A percentile compares a stretch with the other conserved stretches of the same genome.
phyloP scores from a whole-genome alignment of 257 asterid species.

The Gentiana macrophylla region DNA sequence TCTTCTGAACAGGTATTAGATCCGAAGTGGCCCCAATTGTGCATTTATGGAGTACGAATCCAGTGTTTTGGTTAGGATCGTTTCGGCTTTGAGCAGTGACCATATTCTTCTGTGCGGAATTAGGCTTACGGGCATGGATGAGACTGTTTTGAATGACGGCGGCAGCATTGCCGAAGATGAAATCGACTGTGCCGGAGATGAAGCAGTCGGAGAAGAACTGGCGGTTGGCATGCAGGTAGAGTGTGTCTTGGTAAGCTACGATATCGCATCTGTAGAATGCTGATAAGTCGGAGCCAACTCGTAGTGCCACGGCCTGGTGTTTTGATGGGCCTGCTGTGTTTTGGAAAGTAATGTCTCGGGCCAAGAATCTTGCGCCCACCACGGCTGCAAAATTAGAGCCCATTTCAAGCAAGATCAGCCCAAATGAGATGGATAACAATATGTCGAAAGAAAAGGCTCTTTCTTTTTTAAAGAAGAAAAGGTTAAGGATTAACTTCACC shows the following conservation, averaged over 20 bases:
- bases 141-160: conserved; percentile 22
- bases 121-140: conserved; percentile 23
- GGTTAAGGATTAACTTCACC: too few relatives aligned
- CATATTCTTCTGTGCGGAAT: conserved; percentile 25
- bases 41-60: conserved; percentile 21
- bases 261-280: conserved; percentile 27
- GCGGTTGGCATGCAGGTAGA: conserved; percentile 24
- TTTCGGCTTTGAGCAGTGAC: conserved; percentile 25
- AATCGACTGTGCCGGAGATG: conserved; percentile 26
- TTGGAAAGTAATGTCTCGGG: conserved; percentile 23
- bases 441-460: too few relatives aligned
- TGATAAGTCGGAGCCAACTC: conserved; percentile 23
- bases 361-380: conserved; percentile 21
- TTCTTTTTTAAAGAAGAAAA: too few relatives aligned
- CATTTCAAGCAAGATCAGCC: not conserved
- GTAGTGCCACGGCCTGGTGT: conserved; percentile 37
- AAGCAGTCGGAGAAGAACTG: conserved; percentile 23
- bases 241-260: conserved; percentile 27
- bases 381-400: conserved; percentile 13
- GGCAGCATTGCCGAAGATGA: conserved; percentile 29
- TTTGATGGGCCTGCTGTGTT: conserved; percentile 31
- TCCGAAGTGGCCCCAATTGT: conserved; percentile 23
- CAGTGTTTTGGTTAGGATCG: conserved; percentile 27
- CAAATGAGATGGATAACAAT: too few relatives aligned
- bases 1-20: conserved; percentile 12